Evolutionary conservation across 148 eudicot genomes (phyloP).

Genomic region (Diospyros lotus): DNA sequence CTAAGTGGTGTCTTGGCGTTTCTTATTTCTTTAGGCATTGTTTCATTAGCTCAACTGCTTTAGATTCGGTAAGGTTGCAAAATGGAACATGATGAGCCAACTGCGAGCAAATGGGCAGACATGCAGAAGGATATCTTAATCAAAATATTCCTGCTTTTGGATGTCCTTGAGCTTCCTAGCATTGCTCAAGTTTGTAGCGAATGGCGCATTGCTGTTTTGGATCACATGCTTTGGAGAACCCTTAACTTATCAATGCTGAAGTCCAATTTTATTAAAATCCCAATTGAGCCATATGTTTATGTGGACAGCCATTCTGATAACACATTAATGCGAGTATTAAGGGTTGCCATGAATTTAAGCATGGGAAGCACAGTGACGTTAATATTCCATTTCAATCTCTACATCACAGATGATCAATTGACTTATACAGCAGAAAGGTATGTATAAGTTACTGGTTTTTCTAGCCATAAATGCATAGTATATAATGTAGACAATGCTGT

Average conservation of each 20-base stretch:
- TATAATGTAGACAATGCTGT: slow-evolving; percentile 7
- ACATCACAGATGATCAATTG: slow-evolving; percentile 43
- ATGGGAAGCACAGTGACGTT: slow-evolving; percentile 23
- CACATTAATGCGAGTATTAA: slow-evolving; percentile 29
- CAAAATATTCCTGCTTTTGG: slow-evolving; percentile 36
- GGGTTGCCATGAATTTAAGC: slow-evolving; percentile 40
- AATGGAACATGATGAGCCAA: slow-evolving; percentile 23
- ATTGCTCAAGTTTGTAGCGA: slow-evolving; percentile 41
- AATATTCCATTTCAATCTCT: slow-evolving; percentile 40
- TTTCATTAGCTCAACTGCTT: not conserved
- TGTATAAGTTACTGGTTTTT: not conserved
- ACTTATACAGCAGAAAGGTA: slow-evolving; percentile 49
- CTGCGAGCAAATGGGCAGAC: slow-evolving; percentile 37
- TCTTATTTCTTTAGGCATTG: not conserved
- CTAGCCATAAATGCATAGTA: slow-evolving; percentile 29
- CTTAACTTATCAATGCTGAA: slow-evolving; percentile 34
- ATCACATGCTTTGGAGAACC: slow-evolving; percentile 39
- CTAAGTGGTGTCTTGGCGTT: not conserved
- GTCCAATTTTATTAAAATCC: slow-evolving; percentile 40
- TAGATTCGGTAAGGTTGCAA: not conserved
- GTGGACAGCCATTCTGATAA: slow-evolving; percentile 38
- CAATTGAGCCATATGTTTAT: slow-evolving; percentile 43
- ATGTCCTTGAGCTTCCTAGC: slow-evolving; percentile 33
- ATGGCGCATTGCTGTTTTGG: slow-evolving; percentile 47
- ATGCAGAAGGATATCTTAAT: slow-evolving; percentile 42